phyloP scores from a whole-genome alignment of 371 early-diverging fungal genomes.

The Mortierella sp. region DNA sequence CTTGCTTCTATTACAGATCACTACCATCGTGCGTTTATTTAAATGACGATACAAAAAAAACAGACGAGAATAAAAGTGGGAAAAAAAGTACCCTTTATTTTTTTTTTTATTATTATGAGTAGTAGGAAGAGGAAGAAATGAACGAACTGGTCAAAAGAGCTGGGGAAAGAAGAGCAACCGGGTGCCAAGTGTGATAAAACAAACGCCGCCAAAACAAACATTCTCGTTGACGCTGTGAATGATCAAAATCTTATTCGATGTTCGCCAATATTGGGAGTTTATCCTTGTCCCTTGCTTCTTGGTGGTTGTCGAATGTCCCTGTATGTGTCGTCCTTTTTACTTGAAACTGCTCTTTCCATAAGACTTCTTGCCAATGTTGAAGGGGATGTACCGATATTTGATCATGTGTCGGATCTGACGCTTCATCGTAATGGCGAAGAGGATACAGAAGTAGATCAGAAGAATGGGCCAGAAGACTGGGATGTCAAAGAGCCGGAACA shows the following conservation, averaged over 20 bases:
- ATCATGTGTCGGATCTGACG: conserved; percentile 98
- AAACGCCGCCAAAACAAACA: no score
- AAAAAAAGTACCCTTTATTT: neutral
- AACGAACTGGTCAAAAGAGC: neutral
- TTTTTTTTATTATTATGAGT: neutral
- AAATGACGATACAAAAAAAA: neutral
- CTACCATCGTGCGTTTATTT: neutral
- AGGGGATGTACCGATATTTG: conserved; percentile 98
- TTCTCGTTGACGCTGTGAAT: neutral
- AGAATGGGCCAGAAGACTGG: conserved; percentile 98
- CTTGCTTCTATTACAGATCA: neutral
- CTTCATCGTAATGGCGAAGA: conserved; percentile 96
- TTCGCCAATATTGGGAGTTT: neutral
- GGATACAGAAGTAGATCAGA: conserved; percentile 94
- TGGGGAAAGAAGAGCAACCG: neutral
- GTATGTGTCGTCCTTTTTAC: conserved; percentile 2
- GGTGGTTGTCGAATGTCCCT: neutral
- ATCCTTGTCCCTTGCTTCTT: neutral
- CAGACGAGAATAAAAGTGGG: neutral
- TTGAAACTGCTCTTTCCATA: conserved; percentile 62
- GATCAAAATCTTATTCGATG: neutral
- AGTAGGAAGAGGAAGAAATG: neutral
- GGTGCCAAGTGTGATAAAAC: neutral
- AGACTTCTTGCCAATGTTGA: conserved; percentile 95
- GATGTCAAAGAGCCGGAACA: conserved; percentile 93